Percentiles rank a stretch among this genome's conserved stretches.
These are phyloP conservation scores for Rhazya stricta DNA, from an alignment of 257 asterid species.

Conservation along the genomic window DNA sequence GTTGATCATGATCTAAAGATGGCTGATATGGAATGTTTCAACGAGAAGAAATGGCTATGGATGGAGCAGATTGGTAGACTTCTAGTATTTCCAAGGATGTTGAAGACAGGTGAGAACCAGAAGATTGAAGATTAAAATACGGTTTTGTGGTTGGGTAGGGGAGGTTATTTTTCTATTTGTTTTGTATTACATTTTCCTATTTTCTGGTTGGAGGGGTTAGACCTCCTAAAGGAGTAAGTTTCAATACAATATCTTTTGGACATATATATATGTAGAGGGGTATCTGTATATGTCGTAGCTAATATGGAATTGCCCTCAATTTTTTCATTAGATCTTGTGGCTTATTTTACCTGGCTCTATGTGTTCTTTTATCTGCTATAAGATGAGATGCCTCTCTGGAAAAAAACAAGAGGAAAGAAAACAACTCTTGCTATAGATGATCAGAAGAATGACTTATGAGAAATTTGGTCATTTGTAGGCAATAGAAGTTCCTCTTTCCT, in stretches of 20 bases:
- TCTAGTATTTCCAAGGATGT: conserved; percentile 29
- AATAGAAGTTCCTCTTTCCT: neutral
- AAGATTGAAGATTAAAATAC: conserved; percentile 24
- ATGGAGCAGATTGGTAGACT: conserved; percentile 16
- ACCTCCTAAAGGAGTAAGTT: conserved; percentile 24
- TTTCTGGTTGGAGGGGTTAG: conserved; percentile 28
- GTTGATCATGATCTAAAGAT: conserved; percentile 16
- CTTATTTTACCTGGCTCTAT: conserved; percentile 10
- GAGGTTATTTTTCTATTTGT: conserved; percentile 26
- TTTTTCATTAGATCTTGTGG: conserved; percentile 23
- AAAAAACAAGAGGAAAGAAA: no score
- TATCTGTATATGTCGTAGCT: conserved; percentile 38
- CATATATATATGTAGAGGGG: conserved; percentile 46
- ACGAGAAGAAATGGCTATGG: conserved; percentile 7
- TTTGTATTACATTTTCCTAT: conserved; percentile 29
- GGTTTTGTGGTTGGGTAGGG: conserved; percentile 40
- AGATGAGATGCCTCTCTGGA: neutral
- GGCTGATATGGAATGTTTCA: conserved; percentile 13
- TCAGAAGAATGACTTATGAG: neutral
- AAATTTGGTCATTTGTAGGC: no score
- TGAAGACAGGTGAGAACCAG: conserved; percentile 23
- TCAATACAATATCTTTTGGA: conserved; percentile 35
- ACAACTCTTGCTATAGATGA: no score
- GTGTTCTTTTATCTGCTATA: neutral
- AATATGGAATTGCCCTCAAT: conserved; percentile 36